These are phyloP conservation scores for Hydnum rufescens DNA, from an alignment of 768 basidiomycete genomes.

Conservation along the genomic window DNA sequence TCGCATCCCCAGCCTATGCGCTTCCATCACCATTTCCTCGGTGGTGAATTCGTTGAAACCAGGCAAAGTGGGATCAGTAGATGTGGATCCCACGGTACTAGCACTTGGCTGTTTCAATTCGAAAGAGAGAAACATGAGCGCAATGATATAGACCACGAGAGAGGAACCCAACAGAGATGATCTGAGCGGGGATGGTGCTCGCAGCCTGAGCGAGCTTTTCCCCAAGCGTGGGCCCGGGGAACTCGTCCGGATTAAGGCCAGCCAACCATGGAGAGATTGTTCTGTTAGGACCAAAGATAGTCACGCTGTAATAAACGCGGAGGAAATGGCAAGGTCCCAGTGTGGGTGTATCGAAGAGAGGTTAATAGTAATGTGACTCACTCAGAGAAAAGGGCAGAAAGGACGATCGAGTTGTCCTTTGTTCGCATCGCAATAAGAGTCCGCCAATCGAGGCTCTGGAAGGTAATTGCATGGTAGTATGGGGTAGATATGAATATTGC, in stretches of 20 bases:
- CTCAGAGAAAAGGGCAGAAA: conserved; percentile 48
- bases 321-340: conserved; percentile 16
- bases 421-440: conserved; percentile 53
- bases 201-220: conserved; percentile 51
- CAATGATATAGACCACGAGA: neutral
- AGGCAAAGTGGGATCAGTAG: conserved; percentile 24
- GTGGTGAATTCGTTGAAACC: conserved; percentile 41
- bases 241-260: conserved; percentile 40
- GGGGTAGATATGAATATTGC: conserved; percentile 3
- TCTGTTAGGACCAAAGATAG: conserved; percentile 17
- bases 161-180: conserved; percentile 29
- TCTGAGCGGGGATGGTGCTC: conserved; percentile 36
- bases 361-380: conserved; percentile 16
- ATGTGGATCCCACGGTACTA: conserved; percentile 20
- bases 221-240: conserved; percentile 38
- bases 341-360: too few relatives aligned
- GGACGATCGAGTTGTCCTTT: conserved; percentile 34
- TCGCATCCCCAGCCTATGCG: conserved; percentile 39
- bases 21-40: conserved; percentile 42
- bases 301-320: conserved; percentile 3
- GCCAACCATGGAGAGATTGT: conserved; percentile 45
- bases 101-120: conserved; percentile 23
- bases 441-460: conserved; percentile 68
- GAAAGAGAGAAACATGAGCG: too few relatives aligned
- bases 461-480: conserved; percentile 12